Base-by-base conservation (phyloP, 2,329 filamentous ascomycete genomes). In the Polychaeton citri region DNA sequence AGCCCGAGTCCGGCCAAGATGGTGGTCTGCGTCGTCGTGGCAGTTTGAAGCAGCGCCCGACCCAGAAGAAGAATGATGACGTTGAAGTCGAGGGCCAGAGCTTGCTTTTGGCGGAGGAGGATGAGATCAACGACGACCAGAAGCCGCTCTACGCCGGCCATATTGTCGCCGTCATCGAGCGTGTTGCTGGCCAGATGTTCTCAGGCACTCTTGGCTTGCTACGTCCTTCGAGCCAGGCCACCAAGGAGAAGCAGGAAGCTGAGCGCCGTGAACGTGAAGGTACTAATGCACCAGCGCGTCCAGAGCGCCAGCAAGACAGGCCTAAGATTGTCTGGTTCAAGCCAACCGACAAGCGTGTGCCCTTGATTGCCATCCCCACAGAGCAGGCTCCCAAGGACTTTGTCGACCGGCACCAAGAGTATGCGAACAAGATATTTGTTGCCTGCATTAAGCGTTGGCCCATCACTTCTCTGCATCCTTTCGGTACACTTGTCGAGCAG, bases 251-350 rank as follows among this genome's bases (percentile, higher is more conserved):
- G 68, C 90, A 98, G 60, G 90, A 98, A 60, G 90, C 90, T 31
- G 90, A 98, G 67, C 79, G 90, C 44, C 81, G 83, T 47, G 86
- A 87, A 49, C 79, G 88, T 48, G 88, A 96, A 57, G 88, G 87
- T 43, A 72, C 68, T 46, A 73, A 74, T 38, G 71, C 72, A 36
- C 78, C 81, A 43, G 73, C 72, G 41, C 79, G 90, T 46, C 83
- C 87, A 42, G 79, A 81, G 45, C 83, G 87, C 36, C 76, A 83
- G 44, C 86, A 92, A 57, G 90, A 98, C 45, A 95, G 95, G 65
- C 90, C 90, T 44, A 98, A 98, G 76, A 98, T 98, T 63, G 90
- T 98, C 30, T 98, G 90, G 90, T 98, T 98, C 69, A 98, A 98
- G 70, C 90, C 90, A 39, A 98, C 90, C 1, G 90, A 98, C 64